Evolutionary conservation across 495 filamentous ascomycete species (phyloP).

Genomic region (Aspergillus kassunensis): DNA sequence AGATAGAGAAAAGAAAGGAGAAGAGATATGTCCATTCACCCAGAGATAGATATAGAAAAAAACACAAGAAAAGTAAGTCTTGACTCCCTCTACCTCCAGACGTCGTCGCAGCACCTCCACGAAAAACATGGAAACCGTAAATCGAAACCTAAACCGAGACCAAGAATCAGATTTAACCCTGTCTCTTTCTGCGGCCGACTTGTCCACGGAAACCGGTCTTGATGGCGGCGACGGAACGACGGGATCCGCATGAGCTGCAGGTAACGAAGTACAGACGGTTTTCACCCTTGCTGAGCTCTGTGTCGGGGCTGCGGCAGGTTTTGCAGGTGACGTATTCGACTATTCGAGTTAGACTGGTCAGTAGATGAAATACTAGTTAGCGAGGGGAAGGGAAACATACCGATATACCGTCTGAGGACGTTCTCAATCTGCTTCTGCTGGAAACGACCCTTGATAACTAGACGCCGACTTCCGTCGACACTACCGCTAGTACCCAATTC

Average conservation of each 20-base stretch:
- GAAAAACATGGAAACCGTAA: too few relatives aligned
- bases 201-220: constrained; percentile 99
- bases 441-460: constrained; percentile 99
- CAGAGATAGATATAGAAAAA: constrained; percentile 12
- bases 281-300: constrained; percentile 96
- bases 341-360: constrained; percentile 34
- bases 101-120: constrained; percentile 19
- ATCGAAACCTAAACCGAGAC: not conserved
- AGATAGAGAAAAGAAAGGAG: not conserved
- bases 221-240: constrained; percentile 92
- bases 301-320: constrained; percentile 91
- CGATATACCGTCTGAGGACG: constrained; percentile 88
- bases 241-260: constrained; percentile 83
- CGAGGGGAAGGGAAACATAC: constrained; percentile 46
- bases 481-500: constrained; percentile 95
- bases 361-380: constrained; percentile 1
- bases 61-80: not conserved
- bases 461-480: constrained; percentile 84
- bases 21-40: constrained; percentile 13
- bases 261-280: constrained; percentile 88
- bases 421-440: constrained; percentile 98
- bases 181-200: constrained; percentile 86
- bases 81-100: constrained; percentile 1
- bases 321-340: constrained; percentile 99
- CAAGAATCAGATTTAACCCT: constrained; percentile 31